Evolutionary conservation across 495 filamentous ascomycete species (phyloP).

Genomic region (Neurospora sublineolata): DNA sequence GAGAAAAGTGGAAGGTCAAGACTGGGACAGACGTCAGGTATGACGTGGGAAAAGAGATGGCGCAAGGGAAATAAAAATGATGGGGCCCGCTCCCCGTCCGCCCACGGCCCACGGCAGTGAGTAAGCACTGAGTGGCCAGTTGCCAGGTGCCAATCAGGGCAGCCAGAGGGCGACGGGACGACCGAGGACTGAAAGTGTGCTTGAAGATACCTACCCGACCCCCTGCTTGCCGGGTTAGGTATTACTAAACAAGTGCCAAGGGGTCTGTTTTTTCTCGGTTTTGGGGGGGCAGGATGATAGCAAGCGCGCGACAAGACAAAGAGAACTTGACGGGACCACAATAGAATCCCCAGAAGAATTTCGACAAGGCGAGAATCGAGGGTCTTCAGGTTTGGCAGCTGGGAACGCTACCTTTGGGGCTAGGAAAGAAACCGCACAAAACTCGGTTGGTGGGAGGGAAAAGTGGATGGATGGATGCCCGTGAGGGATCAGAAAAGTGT

Average conservation of each 20-base stretch:
- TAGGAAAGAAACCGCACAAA: not conserved
- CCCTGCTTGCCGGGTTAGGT: not conserved
- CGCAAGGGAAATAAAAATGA: slow-evolving; percentile 25
- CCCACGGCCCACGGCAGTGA: not conserved
- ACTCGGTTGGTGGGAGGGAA: not conserved
- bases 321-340: not conserved
- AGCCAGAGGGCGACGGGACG: not conserved
- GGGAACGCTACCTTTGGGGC: not conserved
- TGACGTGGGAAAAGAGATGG: slow-evolving; percentile 29
- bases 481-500: not conserved
- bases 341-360: not conserved
- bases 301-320: not conserved
- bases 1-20: slow-evolving; percentile 17
- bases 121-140: not conserved
- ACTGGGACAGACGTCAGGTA: slow-evolving; percentile 29
- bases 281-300: not conserved
- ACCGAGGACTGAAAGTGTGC: not conserved
- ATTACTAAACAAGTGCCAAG: not conserved
- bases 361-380: not conserved
- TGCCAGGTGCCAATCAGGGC: not conserved
- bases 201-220: not conserved
- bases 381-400: not conserved
- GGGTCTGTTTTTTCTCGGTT: not conserved
- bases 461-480: not conserved
- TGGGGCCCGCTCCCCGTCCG: slow-evolving; percentile 10